Evolutionary conservation across 441 rosid species (phyloP), one percentile per base, ranked within the genome.

Genomic region (Brassica balearica): DNA sequence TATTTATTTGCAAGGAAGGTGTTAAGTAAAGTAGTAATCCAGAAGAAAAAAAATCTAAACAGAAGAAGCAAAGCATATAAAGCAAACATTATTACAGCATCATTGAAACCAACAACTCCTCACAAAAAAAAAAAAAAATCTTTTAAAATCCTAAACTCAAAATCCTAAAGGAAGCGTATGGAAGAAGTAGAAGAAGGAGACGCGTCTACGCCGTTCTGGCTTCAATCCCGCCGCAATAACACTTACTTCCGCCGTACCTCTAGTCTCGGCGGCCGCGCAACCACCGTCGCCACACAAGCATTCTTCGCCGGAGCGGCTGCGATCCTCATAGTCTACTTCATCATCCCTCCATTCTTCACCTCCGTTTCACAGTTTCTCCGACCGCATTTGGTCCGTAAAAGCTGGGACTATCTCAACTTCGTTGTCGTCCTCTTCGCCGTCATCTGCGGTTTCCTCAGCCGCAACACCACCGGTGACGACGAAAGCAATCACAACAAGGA

Each of bases 391-490:
- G 88, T 95, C 56, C 94, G 91, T 23, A 95, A 81, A 82, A 80
- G 91, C 63, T 90, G 99, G 99, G 97, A 89, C 73, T 88, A 88
- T 0, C 83, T 93, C 65, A 91, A 95, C 80, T 74, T 95, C 0
- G 91, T 87, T 1, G 84, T 93, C 11, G 96, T 93, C 4, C 83
- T 91, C 2, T 91, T 92, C 82, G 99, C 99, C 58, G 79, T 95
- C 12, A 58, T 91, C 2, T 95, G 94, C 12, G 99, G 92, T 3
- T 90, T 93, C 66, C 84, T 95, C 11, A 74, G 88, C 81, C 81
- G 91, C 65, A 89, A 73, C 68, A 22, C 3, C 27, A 53, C 25
- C 20, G 10, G 1, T 62, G 64, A 14, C 65, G 77, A 53, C 29
- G 75, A 72, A 68, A 58, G n/a, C 62, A 55, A 19, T 69, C 60